These are phyloP conservation scores for Striga hermonthica DNA, from an alignment of 305 asterid genomes.

Conservation along the genomic window DNA sequence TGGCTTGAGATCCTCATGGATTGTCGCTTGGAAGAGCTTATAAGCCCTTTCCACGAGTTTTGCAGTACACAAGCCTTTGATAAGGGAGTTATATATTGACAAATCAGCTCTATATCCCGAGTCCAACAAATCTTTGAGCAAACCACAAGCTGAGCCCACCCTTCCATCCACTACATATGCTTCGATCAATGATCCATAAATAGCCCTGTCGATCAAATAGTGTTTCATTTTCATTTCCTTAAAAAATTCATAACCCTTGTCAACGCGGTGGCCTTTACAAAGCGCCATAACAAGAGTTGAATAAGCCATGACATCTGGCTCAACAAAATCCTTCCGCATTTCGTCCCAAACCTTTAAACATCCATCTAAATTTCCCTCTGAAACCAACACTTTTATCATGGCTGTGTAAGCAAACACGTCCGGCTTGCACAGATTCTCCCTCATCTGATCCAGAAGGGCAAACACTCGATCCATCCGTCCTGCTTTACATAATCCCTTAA, in stretches of 20 bases:
- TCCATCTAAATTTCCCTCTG: conserved; percentile 67
- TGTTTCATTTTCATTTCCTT: conserved; percentile 77
- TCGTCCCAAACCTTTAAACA: conserved; percentile 83
- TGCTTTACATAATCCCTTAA: conserved; percentile 79
- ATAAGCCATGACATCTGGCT: conserved; percentile 87
- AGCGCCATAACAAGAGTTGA: conserved; percentile 68
- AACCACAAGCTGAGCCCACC: conserved; percentile 73
- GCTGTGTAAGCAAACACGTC: conserved; percentile 97
- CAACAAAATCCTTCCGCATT: conserved; percentile 65
- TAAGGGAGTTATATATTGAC: conserved; percentile 71
- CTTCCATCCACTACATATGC: conserved; percentile 72
- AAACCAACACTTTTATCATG: conserved; percentile 65
- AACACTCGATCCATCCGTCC: conserved; percentile 59
- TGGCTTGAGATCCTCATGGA: conserved; percentile 80
- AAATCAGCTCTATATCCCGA: conserved; percentile 90
- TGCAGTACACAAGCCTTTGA: conserved; percentile 68
- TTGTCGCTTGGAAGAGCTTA: conserved; percentile 64
- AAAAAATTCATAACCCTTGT: conserved; percentile 59
- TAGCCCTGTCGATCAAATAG: conserved; percentile 70
- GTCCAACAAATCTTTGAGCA: conserved; percentile 78
- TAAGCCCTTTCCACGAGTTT: conserved; percentile 69
- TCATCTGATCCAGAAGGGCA: conserved; percentile 65
- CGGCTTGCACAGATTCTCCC: conserved; percentile 74
- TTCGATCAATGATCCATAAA: conserved; percentile 75
- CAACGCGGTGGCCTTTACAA: conserved; percentile 52